Evolutionary conservation across 2,329 filamentous ascomycete genomes (phyloP).

Genomic region (Diplocarpon rosae): DNA sequence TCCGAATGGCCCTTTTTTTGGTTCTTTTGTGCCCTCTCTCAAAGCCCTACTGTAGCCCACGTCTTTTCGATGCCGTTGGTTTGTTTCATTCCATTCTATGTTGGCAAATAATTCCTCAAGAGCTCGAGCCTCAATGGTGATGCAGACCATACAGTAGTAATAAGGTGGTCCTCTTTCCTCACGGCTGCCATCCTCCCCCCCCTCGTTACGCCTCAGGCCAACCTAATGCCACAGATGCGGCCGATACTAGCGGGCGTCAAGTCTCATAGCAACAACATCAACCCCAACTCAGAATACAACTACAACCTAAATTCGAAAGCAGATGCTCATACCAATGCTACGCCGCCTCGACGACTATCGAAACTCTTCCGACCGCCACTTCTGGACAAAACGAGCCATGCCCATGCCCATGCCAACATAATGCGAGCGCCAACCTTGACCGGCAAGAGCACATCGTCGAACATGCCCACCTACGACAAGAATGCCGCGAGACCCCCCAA

Average conservation of each 20-base stretch:
- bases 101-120: no score
- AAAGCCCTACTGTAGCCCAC: no score
- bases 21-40: no score
- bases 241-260: conserved; percentile 3
- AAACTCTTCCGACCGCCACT: background rate
- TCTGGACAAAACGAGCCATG: background rate
- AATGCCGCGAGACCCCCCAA: conserved; percentile 46
- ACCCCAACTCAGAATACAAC: no score
- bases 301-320: no score
- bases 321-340: conserved; percentile 6
- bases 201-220: background rate
- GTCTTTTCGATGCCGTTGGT: no score
- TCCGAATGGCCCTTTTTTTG: no score
- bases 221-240: conserved; percentile 9
- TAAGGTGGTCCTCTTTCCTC: no score
- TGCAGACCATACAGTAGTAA: no score
- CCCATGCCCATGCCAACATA: conserved; percentile 25
- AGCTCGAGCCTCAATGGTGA: no score
- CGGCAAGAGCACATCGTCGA: conserved; percentile 12
- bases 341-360: conserved; percentile 7
- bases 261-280: background rate
- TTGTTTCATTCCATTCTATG: no score
- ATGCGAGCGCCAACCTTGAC: conserved; percentile 30
- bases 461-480: conserved; percentile 40
- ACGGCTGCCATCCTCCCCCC: background rate